phyloP scores from a whole-genome alignment of 2,329 filamentous ascomycete species.

The Neopestalotiopsis sp. region DNA sequence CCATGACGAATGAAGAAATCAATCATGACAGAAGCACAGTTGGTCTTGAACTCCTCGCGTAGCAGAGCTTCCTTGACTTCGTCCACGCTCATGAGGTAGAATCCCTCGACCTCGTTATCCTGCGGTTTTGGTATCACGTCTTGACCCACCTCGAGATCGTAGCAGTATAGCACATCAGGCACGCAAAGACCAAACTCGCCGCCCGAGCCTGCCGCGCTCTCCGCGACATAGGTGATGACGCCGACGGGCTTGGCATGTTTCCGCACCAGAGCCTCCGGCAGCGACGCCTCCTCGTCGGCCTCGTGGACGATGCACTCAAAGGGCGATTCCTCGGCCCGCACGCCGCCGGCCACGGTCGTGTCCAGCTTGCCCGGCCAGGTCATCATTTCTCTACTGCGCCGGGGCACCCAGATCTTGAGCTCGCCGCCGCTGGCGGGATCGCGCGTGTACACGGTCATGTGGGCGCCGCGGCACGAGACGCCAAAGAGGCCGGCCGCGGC shows the following conservation, averaged over 20 bases:
- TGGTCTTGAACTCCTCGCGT: slow-evolving; percentile 72
- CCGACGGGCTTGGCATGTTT: slow-evolving; percentile 58
- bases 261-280: slow-evolving; percentile 64
- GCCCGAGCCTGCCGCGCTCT: slow-evolving; percentile 65
- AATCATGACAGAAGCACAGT: slow-evolving; percentile 69
- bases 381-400: slow-evolving; percentile 65
- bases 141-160: slow-evolving; percentile 65
- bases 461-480: slow-evolving; percentile 63
- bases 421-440: slow-evolving; percentile 34
- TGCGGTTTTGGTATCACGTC: slow-evolving; percentile 63
- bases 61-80: slow-evolving; percentile 60
- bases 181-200: slow-evolving; percentile 66
- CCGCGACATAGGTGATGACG: slow-evolving; percentile 70
- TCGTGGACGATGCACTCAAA: slow-evolving; percentile 72
- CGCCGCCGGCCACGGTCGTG: slow-evolving; percentile 76
- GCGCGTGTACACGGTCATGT: slow-evolving; percentile 64
- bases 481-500: slow-evolving; percentile 64
- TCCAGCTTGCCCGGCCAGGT: slow-evolving; percentile 76
- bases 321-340: slow-evolving; percentile 65
- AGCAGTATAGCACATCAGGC: slow-evolving; percentile 73
- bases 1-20: slow-evolving; percentile 77
- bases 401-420: slow-evolving; percentile 71
- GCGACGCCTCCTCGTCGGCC: slow-evolving; percentile 72
- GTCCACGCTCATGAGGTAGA: slow-evolving; percentile 62
- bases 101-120: slow-evolving; percentile 62